phyloP scores from a whole-genome alignment of 495 filamentous ascomycete species.

The Xylaria curta region DNA sequence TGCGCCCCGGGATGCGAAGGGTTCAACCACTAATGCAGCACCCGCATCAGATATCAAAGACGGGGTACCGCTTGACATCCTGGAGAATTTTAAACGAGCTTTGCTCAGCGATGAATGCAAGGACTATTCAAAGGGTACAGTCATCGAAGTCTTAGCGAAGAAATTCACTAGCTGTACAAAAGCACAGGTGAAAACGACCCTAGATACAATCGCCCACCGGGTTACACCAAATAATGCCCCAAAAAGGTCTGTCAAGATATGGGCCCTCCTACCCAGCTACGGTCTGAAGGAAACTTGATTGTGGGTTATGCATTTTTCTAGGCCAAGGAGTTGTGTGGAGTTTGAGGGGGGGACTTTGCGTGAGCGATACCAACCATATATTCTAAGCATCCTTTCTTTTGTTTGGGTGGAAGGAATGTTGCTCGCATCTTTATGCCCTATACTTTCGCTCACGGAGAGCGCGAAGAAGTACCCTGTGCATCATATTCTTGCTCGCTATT shows the following conservation, averaged over 20 bases:
- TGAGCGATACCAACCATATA: slow-evolving; percentile 23
- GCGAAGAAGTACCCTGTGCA: not conserved
- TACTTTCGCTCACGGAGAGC: not conserved
- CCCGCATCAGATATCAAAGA: slow-evolving; percentile 47
- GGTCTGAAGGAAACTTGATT: slow-evolving; percentile 11
- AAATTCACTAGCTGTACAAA: slow-evolving; percentile 76
- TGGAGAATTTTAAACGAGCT: slow-evolving; percentile 74
- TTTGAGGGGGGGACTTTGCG: not conserved
- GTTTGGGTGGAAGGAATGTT: not conserved
- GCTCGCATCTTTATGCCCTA: not conserved
- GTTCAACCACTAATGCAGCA: not conserved
- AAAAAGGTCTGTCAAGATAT: slow-evolving; percentile 47
- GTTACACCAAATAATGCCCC: slow-evolving; percentile 51
- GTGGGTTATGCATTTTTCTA: not conserved
- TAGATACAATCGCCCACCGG: slow-evolving; percentile 71
- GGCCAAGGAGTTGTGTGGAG: slow-evolving; percentile 16
- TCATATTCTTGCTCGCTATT: not conserved
- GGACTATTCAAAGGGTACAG: slow-evolving; percentile 73
- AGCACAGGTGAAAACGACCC: slow-evolving; percentile 72
- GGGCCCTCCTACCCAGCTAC: slow-evolving; percentile 27
- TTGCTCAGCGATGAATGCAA: slow-evolving; percentile 61
- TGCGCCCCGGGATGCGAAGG: slow-evolving; percentile 8
- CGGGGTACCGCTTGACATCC: slow-evolving; percentile 63
- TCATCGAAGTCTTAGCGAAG: slow-evolving; percentile 76
- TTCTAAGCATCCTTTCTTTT: slow-evolving; percentile 4